Conservation (phyloP, 805 yeast genomes). For the Yamadazyma scolyti region DNA sequence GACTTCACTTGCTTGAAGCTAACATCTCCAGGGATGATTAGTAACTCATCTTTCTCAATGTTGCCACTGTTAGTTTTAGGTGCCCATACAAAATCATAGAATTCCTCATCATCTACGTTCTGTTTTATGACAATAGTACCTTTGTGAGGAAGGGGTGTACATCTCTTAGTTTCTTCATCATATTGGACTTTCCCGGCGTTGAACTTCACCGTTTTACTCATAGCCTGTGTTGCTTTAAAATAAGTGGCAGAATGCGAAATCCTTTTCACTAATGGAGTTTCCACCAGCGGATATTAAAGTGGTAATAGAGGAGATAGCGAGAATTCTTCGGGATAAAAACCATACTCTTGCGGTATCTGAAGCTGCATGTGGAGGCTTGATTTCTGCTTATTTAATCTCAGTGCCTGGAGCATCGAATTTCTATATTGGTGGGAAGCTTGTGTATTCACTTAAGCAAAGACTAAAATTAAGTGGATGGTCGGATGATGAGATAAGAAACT, state of each 20-base stretch:
- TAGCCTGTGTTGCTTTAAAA: background rate
- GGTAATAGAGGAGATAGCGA: constrained; percentile 57
- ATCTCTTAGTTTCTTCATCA: constrained; percentile 56
- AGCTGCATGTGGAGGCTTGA: constrained; percentile 86
- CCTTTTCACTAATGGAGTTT: constrained; percentile 30
- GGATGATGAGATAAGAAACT: constrained; percentile 59
- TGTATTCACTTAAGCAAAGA: constrained; percentile 73
- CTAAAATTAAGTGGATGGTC: constrained; percentile 78
- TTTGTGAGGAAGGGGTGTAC: constrained; percentile 68
- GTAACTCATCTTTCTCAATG: constrained; percentile 54
- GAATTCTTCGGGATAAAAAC: constrained; percentile 44
- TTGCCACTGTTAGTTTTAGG: constrained; percentile 50
- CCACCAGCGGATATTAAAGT: constrained; percentile 56
- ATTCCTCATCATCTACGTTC: constrained; percentile 66
- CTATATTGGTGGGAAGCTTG: constrained; percentile 80
- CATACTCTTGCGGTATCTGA: constrained; percentile 80
- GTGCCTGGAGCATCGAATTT: constrained; percentile 83
- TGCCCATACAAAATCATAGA: constrained; percentile 68
- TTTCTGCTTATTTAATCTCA: constrained; percentile 76
- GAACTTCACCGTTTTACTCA: constrained; percentile 42
- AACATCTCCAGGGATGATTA: constrained; percentile 83
- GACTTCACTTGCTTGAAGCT: constrained; percentile 67
- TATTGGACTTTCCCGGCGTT: constrained; percentile 77
- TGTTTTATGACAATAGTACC: constrained; percentile 62
- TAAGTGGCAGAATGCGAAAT: background rate